Evolutionary conservation across 805 yeast genomes (phyloP).

Genomic region (Schizosaccharomyces osmophilus): DNA sequence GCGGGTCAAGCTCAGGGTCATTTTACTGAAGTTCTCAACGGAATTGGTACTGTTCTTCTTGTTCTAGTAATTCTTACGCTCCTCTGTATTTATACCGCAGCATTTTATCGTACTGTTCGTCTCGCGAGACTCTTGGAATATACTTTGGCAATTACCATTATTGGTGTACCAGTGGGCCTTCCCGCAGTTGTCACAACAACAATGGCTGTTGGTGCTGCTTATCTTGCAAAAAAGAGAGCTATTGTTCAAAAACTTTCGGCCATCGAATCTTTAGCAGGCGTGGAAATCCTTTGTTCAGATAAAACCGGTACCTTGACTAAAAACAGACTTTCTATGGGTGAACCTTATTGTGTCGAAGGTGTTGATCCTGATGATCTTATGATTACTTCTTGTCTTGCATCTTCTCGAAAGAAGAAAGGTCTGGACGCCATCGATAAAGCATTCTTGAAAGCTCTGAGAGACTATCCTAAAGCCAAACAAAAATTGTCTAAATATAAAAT

Average conservation of each 20-base stretch:
- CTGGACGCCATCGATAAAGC: slow-evolving; percentile 93
- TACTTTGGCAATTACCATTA: slow-evolving; percentile 85
- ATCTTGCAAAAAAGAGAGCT: slow-evolving; percentile 89
- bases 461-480: slow-evolving; percentile 77
- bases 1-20: slow-evolving; percentile 86
- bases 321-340: slow-evolving; percentile 85
- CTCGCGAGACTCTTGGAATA: slow-evolving; percentile 74
- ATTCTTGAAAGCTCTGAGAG: slow-evolving; percentile 69
- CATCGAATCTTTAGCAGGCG: slow-evolving; percentile 92
- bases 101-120: slow-evolving; percentile 76
- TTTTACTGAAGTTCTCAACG: slow-evolving; percentile 90
- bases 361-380: slow-evolving; percentile 85
- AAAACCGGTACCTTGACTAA: slow-evolving; percentile 95
- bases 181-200: slow-evolving; percentile 97
- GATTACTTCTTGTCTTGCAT: slow-evolving; percentile 95
- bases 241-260: slow-evolving; percentile 92
- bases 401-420: slow-evolving; percentile 95
- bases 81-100: slow-evolving; percentile 73
- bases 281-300: slow-evolving; percentile 91
- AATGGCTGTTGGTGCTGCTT: slow-evolving; percentile 99
- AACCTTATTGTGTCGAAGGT: slow-evolving; percentile 94
- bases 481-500: slow-evolving; percentile 87
- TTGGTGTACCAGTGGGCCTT: slow-evolving; percentile 96
- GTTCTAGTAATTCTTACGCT: slow-evolving; percentile 72
- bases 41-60: slow-evolving; percentile 81